Evolutionary conservation across 2,329 filamentous ascomycete genomes (phyloP), one percentile per base, ranked within the genome.

Genomic region (Verticillium zaregamsianum): DNA sequence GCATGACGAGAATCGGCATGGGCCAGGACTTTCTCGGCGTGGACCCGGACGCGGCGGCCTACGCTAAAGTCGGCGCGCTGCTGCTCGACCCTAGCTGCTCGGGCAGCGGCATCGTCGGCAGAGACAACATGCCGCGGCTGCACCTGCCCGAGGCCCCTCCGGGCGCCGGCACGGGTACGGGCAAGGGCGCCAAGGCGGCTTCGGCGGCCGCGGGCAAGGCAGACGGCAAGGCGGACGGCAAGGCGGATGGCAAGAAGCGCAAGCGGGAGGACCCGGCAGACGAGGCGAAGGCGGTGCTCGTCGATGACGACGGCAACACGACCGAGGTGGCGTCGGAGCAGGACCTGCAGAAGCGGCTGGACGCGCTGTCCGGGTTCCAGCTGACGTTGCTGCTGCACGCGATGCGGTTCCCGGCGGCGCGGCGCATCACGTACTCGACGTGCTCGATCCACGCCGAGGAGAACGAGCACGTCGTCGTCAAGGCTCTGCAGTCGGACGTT

Each of bases 61-160:
- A 89, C 69, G 76, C 77, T 56, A 79, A 86, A n/a, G 92, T 97
- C n/a, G 86, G 87, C 0, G 90, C 90, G 8, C 79, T 99, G 49
- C 81, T 99, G 0, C 82, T 99, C 2, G 95, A 99, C 72, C 95
- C 95, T 0, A 97, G 92, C 72, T 99, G 95, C 73, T 97, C 93
- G 1, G 95, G 95, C 0, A 97, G 92, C 71, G 95, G 95, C 1
- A 99, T 99, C 61, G 87, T 97, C 28, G 92, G 93, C 2, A 85
- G 95, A 23, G 93, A 97, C 68, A 91, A 93, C 55, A 85, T 89
- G 72, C 87, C 92, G 5, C 77, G 84, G 65, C 74, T 95, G 49
- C 81, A 88, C 64, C 79, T 96, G 32, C 82, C 81, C 2, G 72
- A 77, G 39, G 65, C 69, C 17, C 68, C 73, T 2, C 68, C 68